phyloP scores from a whole-genome alignment of 2,329 filamentous ascomycete species.

The Ceratocystis destructans region DNA sequence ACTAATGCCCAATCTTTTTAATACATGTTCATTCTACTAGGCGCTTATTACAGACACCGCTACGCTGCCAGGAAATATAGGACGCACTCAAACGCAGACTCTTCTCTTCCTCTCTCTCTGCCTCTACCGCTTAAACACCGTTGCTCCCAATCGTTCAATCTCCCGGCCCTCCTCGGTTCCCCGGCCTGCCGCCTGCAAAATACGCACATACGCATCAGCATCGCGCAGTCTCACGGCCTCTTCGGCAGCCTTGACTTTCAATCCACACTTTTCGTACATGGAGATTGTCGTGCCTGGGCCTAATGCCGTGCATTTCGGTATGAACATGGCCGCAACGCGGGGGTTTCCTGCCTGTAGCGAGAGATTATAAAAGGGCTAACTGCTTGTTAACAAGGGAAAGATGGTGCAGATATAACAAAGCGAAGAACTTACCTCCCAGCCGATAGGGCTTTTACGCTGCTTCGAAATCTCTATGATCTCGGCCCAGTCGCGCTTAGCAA shows the following conservation, averaged over 20 bases:
- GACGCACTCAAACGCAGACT: neutral
- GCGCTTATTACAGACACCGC: too few species aligned
- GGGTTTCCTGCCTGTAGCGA: conserved; percentile 80
- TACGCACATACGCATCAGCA: conserved; percentile 54
- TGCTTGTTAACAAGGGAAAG: neutral
- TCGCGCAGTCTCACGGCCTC: conserved; percentile 79
- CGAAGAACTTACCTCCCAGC: conserved; percentile 63
- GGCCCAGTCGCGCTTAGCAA: conserved; percentile 80
- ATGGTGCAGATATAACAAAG: neutral
- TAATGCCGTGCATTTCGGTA: conserved; percentile 70
- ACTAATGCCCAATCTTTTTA: too few species aligned
- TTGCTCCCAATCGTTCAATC: conserved; percentile 64
- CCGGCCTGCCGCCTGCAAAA: conserved; percentile 60
- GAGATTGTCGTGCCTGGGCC: conserved; percentile 56
- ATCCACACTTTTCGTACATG: conserved; percentile 95
- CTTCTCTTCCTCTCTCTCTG: neutral
- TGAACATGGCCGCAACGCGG: conserved; percentile 67
- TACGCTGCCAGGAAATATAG: too few species aligned
- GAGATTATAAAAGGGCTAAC: conserved; percentile 78
- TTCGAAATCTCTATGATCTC: conserved; percentile 78
- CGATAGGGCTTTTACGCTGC: conserved; percentile 75
- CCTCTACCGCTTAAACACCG: conserved; percentile 34
- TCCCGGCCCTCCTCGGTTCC: conserved; percentile 55
- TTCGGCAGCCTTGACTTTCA: conserved; percentile 78
- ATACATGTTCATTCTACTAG: too few species aligned